Conservation (phyloP, 176 grass and related monocot species). For the Lolium perenne region DNA sequence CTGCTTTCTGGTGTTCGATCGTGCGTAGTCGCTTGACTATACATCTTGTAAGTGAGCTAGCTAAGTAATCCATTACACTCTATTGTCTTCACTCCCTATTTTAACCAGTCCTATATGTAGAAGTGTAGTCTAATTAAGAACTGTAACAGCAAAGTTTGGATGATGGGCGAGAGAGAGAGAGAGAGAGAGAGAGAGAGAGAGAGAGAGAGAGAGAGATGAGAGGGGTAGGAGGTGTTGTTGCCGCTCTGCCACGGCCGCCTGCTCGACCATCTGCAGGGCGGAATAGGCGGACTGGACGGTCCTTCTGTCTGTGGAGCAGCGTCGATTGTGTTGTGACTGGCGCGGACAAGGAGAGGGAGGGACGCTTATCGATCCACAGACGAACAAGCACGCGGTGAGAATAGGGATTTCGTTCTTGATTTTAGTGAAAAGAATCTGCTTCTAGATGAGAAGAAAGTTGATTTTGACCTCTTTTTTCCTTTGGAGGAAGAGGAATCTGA, state of each 20-base stretch:
- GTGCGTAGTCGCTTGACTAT: background rate
- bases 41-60: slow-evolving; percentile 17
- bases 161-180: background rate
- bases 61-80: slow-evolving; percentile 7
- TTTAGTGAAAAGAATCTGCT: background rate
- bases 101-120: background rate
- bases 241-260: background rate
- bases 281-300: background rate
- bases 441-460: background rate
- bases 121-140: slow-evolving; percentile 1
- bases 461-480: background rate
- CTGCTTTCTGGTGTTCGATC: background rate
- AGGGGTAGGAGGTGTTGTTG: background rate
- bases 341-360: background rate
- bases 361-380: background rate
- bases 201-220: background rate
- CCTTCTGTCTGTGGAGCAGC: too few species aligned
- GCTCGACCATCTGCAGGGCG: background rate
- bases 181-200: background rate
- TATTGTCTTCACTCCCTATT: background rate
- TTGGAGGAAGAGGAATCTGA: too few species aligned
- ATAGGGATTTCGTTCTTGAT: background rate
- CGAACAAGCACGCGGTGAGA: background rate
- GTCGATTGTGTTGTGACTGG: background rate
- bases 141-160: background rate